A percentile compares a stretch with the other conserved stretches of the same genome.
These are phyloP conservation scores for Aspergillus fumigatiaffinis DNA, from an alignment of 2,329 filamentous ascomycete genomes.

Conservation along the genomic window DNA sequence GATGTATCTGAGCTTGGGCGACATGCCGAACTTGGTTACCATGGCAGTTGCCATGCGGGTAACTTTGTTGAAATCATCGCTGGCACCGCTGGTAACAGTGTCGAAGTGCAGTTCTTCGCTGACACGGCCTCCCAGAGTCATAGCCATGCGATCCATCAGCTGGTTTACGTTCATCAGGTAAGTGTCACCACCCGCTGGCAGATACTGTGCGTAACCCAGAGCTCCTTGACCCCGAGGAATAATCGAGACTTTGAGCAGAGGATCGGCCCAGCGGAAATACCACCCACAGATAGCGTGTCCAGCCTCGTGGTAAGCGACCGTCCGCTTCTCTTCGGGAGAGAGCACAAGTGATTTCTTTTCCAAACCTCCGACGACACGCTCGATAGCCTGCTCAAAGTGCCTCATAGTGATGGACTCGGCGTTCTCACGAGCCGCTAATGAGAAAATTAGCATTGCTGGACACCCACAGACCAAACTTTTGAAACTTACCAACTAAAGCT, in stretches of 20 bases:
- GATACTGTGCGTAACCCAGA: constrained; percentile 92
- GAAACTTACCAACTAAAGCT: constrained; percentile 77
- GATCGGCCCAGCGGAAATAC: constrained; percentile 96
- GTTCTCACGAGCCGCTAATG: constrained; percentile 72
- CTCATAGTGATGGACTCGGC: constrained; percentile 78
- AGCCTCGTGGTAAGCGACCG: constrained; percentile 96
- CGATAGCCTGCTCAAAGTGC: constrained; percentile 96
- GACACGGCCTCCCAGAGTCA: constrained; percentile 94
- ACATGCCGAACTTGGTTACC: constrained; percentile 99
- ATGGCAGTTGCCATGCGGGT: constrained; percentile 93
- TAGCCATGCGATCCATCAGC: constrained; percentile 98
- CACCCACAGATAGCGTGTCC: constrained; percentile 98
- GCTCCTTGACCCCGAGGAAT: constrained; percentile 93
- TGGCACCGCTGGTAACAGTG: constrained; percentile 90
- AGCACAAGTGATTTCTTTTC: constrained; percentile 97
- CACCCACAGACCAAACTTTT: not conserved
- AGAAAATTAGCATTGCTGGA: constrained; percentile 37
- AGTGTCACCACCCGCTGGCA: constrained; percentile 77
- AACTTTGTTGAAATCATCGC: constrained; percentile 98
- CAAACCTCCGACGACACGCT: constrained; percentile 91
- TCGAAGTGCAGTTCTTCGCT: constrained; percentile 96
- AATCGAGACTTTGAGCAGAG: constrained; percentile 95
- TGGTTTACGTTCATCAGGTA: constrained; percentile 96
- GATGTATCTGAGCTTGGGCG: constrained; percentile 83
- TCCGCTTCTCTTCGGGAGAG: constrained; percentile 88